Base-by-base conservation (phyloP, 371 early-diverging fungal genomes). In the Mortierella sp. region DNA sequence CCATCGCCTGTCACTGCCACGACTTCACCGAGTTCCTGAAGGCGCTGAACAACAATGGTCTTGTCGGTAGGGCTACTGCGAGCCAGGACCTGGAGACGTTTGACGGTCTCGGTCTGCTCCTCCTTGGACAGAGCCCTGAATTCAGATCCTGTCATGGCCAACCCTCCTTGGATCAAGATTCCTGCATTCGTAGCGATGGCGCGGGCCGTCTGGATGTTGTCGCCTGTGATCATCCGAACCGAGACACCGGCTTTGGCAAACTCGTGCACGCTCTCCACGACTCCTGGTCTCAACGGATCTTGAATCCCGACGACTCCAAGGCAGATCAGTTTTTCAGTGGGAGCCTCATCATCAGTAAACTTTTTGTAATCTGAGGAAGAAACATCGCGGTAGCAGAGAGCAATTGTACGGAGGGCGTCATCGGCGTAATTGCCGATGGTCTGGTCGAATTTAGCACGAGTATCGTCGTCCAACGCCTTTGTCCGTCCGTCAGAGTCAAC, bases 1-100 rank as follows among this genome's bases (percentile, higher is more conserved):
- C 98, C 99, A 82, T 98, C 98, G 54, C 98, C 97, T 5, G 97
- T 98, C 80, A 97, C 95, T 23, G 94, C 97, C 21, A 98, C 98
- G 23, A 96, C 92, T 73, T 97, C 95, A 27, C 92, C 95, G 50
- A 93, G 85, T 58, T 90, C 88, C 80, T 96, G 93, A 42, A 98
- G 84, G 27, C 88, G 83, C 28, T 83, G 81, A 10, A 98, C 97
- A 46, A 98, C 89, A 54, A 95, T 88, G 48, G 94, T 94, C 83
- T 98, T 98, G 79, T 98, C 98, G 39, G 87, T 82, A 19, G 99
- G 99, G 45, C 93, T 93, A 28, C 94, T 93, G 18, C 99, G 90
- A 9, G 97, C 97, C 61, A 98, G 82, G 0, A 98, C 96, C 80
- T 93, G 93, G 42, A 98, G 84, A 27, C 90, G 84, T 54, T 95